Conservation (phyloP, 225 moss, liverwort and hornwort genomes). For the Sphagnum contortum region DNA sequence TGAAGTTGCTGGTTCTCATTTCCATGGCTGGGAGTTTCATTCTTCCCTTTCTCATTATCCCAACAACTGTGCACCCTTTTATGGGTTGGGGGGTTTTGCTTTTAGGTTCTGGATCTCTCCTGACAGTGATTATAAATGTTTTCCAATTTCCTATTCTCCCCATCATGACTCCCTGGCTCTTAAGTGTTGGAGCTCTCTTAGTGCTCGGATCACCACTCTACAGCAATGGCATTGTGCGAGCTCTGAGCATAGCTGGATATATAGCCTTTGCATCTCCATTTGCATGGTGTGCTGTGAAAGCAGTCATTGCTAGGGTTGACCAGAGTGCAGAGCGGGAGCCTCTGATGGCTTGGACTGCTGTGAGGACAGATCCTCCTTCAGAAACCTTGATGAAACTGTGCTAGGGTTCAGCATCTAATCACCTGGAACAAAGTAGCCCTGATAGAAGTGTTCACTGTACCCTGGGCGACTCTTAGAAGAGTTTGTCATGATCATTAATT, state of each 20-base stretch:
- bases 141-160: conserved; percentile 39
- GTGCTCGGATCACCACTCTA: conserved; percentile 51
- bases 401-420: conserved; percentile 4
- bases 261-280: conserved; percentile 39
- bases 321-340: conserved; percentile 18
- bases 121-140: conserved; percentile 29
- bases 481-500: too few relatives aligned
- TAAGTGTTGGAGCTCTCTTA: conserved; percentile 38
- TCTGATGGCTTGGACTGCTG: conserved; percentile 37
- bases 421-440: too few relatives aligned
- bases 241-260: conserved; percentile 36
- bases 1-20: conserved; percentile 20
- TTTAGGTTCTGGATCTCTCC: conserved; percentile 36
- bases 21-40: conserved; percentile 25
- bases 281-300: conserved; percentile 45
- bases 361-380: conserved; percentile 22
- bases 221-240: conserved; percentile 43
- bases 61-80: conserved; percentile 51
- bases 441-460: too few relatives aligned
- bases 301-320: conserved; percentile 9
- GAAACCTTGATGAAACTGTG: conserved; percentile 34
- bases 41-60: conserved; percentile 46
- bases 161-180: conserved; percentile 42
- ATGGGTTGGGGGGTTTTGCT: conserved; percentile 68
- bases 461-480: not conserved